These are phyloP conservation scores for Aphanomyces invadans DNA, from an alignment of 352 stramenopile species.

Conservation along the genomic window DNA sequence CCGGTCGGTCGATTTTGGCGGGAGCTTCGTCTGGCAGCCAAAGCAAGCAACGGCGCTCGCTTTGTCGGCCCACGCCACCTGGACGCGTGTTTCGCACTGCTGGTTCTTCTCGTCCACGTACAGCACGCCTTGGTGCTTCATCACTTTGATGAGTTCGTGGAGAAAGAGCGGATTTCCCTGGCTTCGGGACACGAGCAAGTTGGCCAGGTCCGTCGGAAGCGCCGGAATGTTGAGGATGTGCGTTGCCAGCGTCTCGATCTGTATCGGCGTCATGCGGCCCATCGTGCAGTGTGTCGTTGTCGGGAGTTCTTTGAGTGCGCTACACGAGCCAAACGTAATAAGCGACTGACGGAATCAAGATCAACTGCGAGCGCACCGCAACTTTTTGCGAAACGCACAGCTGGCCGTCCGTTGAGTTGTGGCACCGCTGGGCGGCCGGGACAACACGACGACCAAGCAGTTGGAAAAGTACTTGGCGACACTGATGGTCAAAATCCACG, in stretches of 20 bases:
- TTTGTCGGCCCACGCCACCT: constrained; percentile 78
- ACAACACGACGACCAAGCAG: constrained; percentile 64
- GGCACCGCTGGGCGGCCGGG: constrained; percentile 54
- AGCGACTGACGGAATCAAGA: neutral
- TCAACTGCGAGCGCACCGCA: constrained; percentile 25
- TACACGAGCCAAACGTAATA: neutral
- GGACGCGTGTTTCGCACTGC: constrained; percentile 60
- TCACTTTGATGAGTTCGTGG: constrained; percentile 76
- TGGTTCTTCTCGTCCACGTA: constrained; percentile 48
- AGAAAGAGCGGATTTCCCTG: constrained; percentile 82
- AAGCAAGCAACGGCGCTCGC: constrained; percentile 62
- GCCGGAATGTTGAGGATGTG: constrained; percentile 53
- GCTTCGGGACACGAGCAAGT: constrained; percentile 58
- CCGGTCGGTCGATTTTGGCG: constrained; percentile 44
- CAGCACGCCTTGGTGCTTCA: constrained; percentile 58
- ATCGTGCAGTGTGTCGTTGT: constrained; percentile 41
- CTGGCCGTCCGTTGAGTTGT: constrained; percentile 64
- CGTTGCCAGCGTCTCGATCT: constrained; percentile 55
- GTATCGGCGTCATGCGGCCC: constrained; percentile 42
- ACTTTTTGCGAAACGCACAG: constrained; percentile 62
- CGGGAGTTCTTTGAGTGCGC: constrained; percentile 59
- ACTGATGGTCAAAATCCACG: constrained; percentile 70
- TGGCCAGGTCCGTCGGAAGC: constrained; percentile 51
- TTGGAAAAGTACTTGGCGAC: constrained; percentile 85
- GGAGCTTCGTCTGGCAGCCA: constrained; percentile 53